These are phyloP conservation scores for Phellopilus nigrolimitatus DNA, from an alignment of 1,284 basidiomycete species.

Conservation along the genomic window DNA sequence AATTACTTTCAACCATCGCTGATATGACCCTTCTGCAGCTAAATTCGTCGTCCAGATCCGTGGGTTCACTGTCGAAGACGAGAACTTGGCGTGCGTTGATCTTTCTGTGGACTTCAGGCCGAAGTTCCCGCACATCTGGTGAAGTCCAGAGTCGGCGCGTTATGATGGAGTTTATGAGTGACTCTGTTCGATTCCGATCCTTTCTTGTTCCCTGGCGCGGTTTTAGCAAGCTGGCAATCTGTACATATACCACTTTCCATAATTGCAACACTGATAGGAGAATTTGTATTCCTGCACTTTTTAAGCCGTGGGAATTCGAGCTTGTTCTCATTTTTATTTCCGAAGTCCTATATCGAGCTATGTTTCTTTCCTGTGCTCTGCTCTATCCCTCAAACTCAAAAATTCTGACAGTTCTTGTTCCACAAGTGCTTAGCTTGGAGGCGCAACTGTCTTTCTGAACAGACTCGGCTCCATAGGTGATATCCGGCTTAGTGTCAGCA, in stretches of 20 bases:
- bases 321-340: too few relatives aligned
- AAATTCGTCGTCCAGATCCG: slow-evolving; percentile 77
- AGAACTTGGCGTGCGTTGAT: slow-evolving; percentile 77
- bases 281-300: background rate
- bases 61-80: slow-evolving; percentile 76
- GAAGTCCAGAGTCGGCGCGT: background rate
- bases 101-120: slow-evolving; percentile 72
- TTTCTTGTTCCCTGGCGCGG: background rate
- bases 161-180: background rate
- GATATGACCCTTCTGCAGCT: slow-evolving; percentile 44
- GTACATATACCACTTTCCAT: slow-evolving; percentile 1
- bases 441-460: too few relatives aligned
- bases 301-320: too few relatives aligned
- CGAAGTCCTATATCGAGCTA: too few relatives aligned
- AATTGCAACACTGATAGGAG: slow-evolving; percentile 1
- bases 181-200: background rate
- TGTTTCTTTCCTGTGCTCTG: too few relatives aligned
- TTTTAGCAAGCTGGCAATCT: background rate
- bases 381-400: too few relatives aligned
- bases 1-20: background rate
- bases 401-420: too few relatives aligned
- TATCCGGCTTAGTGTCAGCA: too few relatives aligned
- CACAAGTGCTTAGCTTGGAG: too few relatives aligned
- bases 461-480: too few relatives aligned
- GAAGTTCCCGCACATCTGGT: slow-evolving; percentile 23